These are phyloP conservation scores for Colletotrichum melonis DNA, from an alignment of 2,329 filamentous ascomycete species.

Conservation along the genomic window DNA sequence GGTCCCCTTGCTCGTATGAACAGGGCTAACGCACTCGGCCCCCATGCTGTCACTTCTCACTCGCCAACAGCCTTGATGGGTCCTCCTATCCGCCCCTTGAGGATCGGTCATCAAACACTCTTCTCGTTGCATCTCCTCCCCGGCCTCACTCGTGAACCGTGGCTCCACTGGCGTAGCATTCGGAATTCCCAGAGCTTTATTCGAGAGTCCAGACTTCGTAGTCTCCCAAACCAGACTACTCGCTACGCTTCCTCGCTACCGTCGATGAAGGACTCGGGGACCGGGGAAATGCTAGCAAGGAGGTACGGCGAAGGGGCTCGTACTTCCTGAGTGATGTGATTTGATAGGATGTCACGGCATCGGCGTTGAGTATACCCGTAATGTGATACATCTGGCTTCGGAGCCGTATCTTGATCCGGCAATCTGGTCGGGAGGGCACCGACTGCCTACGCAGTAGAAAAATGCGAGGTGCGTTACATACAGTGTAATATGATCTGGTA, in stretches of 20 bases:
- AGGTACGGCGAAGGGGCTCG: background rate
- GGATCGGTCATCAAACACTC: background rate
- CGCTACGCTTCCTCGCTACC: background rate
- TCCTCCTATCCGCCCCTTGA: background rate
- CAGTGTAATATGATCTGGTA: background rate
- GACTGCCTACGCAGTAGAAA: background rate
- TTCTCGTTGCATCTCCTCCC: background rate
- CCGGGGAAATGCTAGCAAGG: background rate
- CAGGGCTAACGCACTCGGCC: background rate
- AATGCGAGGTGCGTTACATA: background rate
- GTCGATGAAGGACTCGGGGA: background rate
- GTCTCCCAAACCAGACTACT: background rate
- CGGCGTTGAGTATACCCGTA: background rate
- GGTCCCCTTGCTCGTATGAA: background rate
- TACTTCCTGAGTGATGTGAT: background rate
- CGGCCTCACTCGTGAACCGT: background rate
- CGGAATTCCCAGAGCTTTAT: background rate
- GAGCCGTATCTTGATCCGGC: background rate
- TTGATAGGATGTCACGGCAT: background rate
- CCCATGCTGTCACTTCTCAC: slow-evolving; percentile 15
- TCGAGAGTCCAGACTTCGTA: background rate
- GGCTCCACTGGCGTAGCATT: background rate
- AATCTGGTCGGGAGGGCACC: background rate
- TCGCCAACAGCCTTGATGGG: background rate
- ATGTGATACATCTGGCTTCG: background rate